phyloP scores from a whole-genome alignment of 164 flowering plant genomes.

The Piper betle region DNA sequence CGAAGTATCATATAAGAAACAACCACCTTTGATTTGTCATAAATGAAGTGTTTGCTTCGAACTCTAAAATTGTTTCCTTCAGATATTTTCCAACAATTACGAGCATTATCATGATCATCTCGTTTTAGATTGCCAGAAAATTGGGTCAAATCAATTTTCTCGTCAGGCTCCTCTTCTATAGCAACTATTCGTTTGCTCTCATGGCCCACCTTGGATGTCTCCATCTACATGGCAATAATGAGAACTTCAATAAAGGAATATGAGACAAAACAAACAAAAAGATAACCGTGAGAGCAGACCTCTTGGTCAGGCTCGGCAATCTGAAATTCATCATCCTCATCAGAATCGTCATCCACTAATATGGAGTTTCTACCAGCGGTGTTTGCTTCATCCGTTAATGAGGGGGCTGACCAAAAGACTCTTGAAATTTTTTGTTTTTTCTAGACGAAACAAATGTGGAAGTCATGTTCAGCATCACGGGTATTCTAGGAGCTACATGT shows the following conservation, averaged over 20 bases:
- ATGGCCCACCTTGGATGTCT: conserved; percentile 22
- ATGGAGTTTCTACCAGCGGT: conserved; percentile 51
- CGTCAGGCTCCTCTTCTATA: conserved; percentile 49
- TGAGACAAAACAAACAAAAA: not conserved
- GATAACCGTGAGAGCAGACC: conserved; percentile 26
- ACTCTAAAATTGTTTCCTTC: conserved; percentile 94
- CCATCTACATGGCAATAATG: conserved; percentile 25
- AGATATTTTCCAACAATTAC: conserved; percentile 83
- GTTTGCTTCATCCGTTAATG: conserved; percentile 46
- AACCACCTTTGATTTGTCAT: conserved; percentile 73
- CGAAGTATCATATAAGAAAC: not conserved
- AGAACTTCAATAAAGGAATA: not conserved
- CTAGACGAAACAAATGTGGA: conserved; percentile 49
- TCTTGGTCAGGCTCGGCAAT: conserved; percentile 58
- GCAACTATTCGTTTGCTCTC: conserved; percentile 43
- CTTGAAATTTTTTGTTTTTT: conserved; percentile 34
- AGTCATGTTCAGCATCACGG: conserved; percentile 89
- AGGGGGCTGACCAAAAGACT: conserved; percentile 24
- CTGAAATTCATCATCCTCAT: conserved; percentile 92
- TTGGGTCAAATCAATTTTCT: conserved; percentile 69
- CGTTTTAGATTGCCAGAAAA: conserved; percentile 74
- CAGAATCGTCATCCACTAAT: conserved; percentile 84
- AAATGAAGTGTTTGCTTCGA: conserved; percentile 72
- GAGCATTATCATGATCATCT: conserved; percentile 69
- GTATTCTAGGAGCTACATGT: conserved; percentile 62